phyloP scores from a whole-genome alignment of 2,329 filamentous ascomycete species.

The Botrytis hyacinthi region DNA sequence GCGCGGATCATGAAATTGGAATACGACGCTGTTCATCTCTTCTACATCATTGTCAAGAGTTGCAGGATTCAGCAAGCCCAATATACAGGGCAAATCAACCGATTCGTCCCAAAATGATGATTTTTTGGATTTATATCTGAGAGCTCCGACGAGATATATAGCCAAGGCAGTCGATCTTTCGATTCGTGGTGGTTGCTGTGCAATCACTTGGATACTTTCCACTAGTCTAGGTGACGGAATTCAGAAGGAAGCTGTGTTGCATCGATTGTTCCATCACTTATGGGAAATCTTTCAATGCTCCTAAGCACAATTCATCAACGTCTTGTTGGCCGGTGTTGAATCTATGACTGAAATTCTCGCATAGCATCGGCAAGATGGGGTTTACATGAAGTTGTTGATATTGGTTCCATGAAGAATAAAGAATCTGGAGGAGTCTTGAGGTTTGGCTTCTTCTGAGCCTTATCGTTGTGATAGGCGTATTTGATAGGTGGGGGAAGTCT shows the following conservation, averaged over 20 bases:
- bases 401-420: neutral
- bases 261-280: neutral
- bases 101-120: too few relatives aligned
- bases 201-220: neutral
- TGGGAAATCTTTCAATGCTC: neutral
- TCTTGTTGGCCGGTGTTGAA: neutral
- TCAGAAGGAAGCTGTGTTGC: neutral
- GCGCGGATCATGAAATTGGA: neutral
- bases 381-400: neutral
- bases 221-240: neutral
- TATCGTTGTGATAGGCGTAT: neutral
- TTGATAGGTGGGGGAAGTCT: neutral
- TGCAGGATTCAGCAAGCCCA: neutral
- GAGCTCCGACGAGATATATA: neutral
- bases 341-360: neutral
- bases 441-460: neutral
- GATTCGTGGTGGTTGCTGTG: neutral
- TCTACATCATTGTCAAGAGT: neutral
- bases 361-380: neutral
- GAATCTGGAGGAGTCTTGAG: neutral
- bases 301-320: neutral
- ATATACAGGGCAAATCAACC: neutral
- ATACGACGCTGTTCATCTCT: neutral
- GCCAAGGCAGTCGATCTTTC: neutral
- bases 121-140: neutral